Conservation (phyloP, 192 early-diverging fungal species). For the Endogone sp. region DNA sequence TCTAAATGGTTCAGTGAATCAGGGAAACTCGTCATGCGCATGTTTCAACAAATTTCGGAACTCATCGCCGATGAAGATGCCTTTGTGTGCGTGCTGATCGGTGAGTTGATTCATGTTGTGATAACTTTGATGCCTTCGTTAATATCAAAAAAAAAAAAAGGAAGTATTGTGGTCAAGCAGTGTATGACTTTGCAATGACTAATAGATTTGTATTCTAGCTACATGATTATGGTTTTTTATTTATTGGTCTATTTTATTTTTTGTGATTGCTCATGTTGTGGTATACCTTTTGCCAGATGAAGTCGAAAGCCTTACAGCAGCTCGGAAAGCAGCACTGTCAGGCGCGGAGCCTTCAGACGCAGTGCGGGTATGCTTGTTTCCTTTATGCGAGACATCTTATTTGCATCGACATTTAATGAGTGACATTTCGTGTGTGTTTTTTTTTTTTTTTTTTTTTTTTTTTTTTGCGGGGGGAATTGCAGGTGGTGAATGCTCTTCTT, state of each 20-base stretch:
- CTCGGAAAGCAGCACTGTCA: constrained; percentile 53
- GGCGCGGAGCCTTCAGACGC: constrained; percentile 70
- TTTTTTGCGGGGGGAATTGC: not conserved
- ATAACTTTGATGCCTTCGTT: no score
- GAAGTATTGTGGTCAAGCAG: no score
- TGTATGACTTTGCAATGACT: no score
- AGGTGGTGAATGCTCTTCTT: constrained; percentile 62
- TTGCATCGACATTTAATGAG: no score
- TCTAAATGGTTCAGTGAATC: constrained; percentile 76
- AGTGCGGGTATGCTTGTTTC: constrained; percentile 43
- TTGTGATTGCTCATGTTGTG: no score
- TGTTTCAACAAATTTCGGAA: constrained; percentile 56
- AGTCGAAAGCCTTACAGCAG: constrained; percentile 66
- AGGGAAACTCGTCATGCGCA: constrained; percentile 61
- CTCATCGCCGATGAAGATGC: constrained; percentile 49
- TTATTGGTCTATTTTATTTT: no score
- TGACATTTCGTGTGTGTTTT: no score
- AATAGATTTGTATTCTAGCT: no score
- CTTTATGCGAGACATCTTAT: not conserved
- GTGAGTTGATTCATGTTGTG: constrained; percentile 25
- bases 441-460: not conserved
- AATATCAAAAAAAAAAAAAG: no score
- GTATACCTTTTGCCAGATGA: constrained; percentile 68
- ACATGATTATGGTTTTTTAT: no score
- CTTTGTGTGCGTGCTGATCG: constrained; percentile 65